These are phyloP conservation scores for Rhypophila decipiens DNA, from an alignment of 495 filamentous ascomycete genomes.

Conservation along the genomic window DNA sequence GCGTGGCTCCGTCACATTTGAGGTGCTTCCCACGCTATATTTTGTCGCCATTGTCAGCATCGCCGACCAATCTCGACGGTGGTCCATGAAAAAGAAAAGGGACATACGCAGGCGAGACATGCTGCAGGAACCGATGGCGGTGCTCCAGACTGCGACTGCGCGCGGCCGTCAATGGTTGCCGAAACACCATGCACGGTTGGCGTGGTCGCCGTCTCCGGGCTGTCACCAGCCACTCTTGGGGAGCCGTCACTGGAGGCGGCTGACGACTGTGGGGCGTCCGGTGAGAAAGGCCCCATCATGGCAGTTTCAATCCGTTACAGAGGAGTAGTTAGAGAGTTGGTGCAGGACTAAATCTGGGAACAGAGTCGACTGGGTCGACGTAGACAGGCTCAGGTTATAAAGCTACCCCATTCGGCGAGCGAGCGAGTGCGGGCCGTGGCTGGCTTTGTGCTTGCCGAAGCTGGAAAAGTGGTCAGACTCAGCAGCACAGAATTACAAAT, in stretches of 20 bases:
- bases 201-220: conserved; percentile 27
- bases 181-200: conserved; percentile 15
- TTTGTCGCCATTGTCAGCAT: conserved; percentile 9
- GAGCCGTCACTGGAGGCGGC: conserved; percentile 24
- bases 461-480: too few relatives aligned
- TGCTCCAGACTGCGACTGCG: conserved; percentile 22
- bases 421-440: too few relatives aligned
- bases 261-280: conserved; percentile 25
- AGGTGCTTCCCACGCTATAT: conserved; percentile 43
- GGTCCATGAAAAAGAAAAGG: conserved; percentile 3
- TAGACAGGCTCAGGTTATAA: too few relatives aligned
- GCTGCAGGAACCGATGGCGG: conserved; percentile 39
- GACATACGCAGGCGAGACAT: conserved; percentile 44
- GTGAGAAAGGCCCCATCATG: conserved; percentile 28
- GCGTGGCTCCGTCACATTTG: conserved; percentile 42
- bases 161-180: conserved; percentile 27
- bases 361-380: too few relatives aligned
- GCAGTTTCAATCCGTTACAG: too few relatives aligned
- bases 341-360: too few relatives aligned
- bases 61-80: not conserved
- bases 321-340: too few relatives aligned
- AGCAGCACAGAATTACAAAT: too few relatives aligned
- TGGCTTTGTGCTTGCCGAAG: too few relatives aligned
- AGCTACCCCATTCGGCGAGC: too few relatives aligned
- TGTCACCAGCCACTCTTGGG: conserved; percentile 25